Percentiles rank a stretch among this genome's conserved stretches.
phyloP scores from a whole-genome alignment of 768 basidiomycete species.

The Mycena latifolia region DNA sequence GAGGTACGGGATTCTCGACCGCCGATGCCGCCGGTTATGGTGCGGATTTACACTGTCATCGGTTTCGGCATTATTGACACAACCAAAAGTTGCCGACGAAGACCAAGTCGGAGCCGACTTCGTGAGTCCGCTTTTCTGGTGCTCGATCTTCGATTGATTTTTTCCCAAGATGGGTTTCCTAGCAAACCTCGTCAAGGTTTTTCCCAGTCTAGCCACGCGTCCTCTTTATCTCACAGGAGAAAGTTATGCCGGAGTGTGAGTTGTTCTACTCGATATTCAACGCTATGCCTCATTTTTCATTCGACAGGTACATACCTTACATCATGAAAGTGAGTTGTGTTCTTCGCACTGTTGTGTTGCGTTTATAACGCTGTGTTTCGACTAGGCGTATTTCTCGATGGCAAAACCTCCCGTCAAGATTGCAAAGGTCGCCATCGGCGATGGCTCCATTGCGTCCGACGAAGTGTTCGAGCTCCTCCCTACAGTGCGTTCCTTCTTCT shows the following conservation, averaged over 20 bases:
- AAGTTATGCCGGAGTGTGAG: slow-evolving; percentile 82
- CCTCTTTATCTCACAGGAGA: slow-evolving; percentile 80
- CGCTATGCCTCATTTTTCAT: background rate
- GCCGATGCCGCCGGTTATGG: slow-evolving; percentile 72
- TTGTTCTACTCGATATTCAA: slow-evolving; percentile 50
- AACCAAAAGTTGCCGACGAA: slow-evolving; percentile 63
- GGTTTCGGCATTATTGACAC: slow-evolving; percentile 8
- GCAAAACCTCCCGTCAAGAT: slow-evolving; percentile 75
- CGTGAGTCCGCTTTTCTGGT: slow-evolving; percentile 46
- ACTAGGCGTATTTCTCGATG: slow-evolving; percentile 68
- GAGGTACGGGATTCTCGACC: slow-evolving; percentile 75
- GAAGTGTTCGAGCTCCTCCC: slow-evolving; percentile 66
- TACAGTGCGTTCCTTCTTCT: slow-evolving; percentile 54
- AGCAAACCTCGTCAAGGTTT: slow-evolving; percentile 78
- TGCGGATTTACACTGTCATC: slow-evolving; percentile 42
- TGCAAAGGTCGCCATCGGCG: slow-evolving; percentile 77
- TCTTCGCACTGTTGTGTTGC: background rate
- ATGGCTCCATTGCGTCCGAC: slow-evolving; percentile 68
- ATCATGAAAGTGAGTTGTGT: slow-evolving; percentile 63
- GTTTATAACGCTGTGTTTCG: background rate
- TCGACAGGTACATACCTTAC: slow-evolving; percentile 58
- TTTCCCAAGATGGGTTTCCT: slow-evolving; percentile 74
- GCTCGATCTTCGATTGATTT: slow-evolving; percentile 9
- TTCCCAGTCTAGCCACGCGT: slow-evolving; percentile 74
- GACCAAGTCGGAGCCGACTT: slow-evolving; percentile 74